Evolutionary conservation across 2,329 filamentous ascomycete genomes (phyloP).

Genomic region (Stachybotrys elegans): DNA sequence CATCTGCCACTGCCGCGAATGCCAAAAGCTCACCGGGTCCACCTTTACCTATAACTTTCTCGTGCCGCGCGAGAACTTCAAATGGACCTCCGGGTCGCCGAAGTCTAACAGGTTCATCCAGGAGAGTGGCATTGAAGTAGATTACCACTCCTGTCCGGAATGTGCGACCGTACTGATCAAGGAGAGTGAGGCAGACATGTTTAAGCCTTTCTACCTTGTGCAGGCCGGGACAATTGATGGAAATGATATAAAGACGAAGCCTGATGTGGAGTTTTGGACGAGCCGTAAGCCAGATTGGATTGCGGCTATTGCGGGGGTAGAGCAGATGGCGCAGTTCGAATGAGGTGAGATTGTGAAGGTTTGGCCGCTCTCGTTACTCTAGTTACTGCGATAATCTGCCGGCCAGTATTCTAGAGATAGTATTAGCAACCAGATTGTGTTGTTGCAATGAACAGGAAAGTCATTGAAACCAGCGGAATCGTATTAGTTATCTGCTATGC

Average conservation of each 20-base stretch:
- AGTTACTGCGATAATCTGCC: neutral
- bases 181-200: neutral
- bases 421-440: neutral
- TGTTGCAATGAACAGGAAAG: neutral
- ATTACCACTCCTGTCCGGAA: neutral
- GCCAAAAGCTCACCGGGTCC: neutral
- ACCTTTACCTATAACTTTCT: neutral
- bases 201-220: neutral
- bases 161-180: neutral
- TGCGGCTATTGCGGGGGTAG: neutral
- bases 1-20: neutral
- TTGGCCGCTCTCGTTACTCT: neutral
- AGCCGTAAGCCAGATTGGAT: neutral
- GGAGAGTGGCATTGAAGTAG: neutral
- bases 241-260: neutral
- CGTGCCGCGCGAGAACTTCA: neutral
- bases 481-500: neutral
- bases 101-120: neutral
- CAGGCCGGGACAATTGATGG: neutral
- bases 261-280: neutral
- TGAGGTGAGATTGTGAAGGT: neutral
- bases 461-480: neutral
- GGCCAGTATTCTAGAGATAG: neutral
- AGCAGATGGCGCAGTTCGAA: neutral
- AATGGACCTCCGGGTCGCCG: neutral